Evolutionary conservation across 116 monocot genomes (phyloP).

Genomic region (Phalaenopsis hybrid): DNA sequence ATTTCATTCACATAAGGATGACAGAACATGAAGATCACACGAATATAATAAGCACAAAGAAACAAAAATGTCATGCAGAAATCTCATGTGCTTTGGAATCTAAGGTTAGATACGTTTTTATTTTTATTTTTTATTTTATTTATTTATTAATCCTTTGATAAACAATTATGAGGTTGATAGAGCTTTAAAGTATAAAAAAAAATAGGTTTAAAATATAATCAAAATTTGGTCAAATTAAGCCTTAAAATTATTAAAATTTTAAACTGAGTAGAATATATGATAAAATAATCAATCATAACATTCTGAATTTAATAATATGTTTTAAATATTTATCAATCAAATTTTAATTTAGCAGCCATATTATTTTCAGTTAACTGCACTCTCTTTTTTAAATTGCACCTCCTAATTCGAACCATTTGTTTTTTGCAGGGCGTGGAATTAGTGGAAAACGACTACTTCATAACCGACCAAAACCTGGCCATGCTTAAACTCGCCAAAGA

Average conservation of each 20-base stretch:
- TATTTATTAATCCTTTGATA: too few relatives aligned
- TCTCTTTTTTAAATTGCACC: background rate
- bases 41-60: too few relatives aligned
- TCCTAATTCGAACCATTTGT: background rate
- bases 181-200: background rate
- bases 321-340: too few relatives aligned
- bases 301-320: too few relatives aligned
- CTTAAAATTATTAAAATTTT: too few relatives aligned
- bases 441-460: conserved; percentile 79
- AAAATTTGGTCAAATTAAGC: too few relatives aligned
- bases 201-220: too few relatives aligned
- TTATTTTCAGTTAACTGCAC: background rate
- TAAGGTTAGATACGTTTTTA: background rate
- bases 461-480: conserved; percentile 84
- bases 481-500: conserved; percentile 94
- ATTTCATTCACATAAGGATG: too few relatives aligned
- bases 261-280: too few relatives aligned
- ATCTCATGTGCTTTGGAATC: background rate
- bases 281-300: too few relatives aligned
- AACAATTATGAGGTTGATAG: background rate
- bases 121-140: too few relatives aligned
- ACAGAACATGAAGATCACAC: too few relatives aligned
- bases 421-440: conserved; percentile 61
- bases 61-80: background rate
- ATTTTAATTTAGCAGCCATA: background rate